These are phyloP conservation scores for Candida ficus DNA, from an alignment of 805 yeast genomes.

Conservation along the genomic window DNA sequence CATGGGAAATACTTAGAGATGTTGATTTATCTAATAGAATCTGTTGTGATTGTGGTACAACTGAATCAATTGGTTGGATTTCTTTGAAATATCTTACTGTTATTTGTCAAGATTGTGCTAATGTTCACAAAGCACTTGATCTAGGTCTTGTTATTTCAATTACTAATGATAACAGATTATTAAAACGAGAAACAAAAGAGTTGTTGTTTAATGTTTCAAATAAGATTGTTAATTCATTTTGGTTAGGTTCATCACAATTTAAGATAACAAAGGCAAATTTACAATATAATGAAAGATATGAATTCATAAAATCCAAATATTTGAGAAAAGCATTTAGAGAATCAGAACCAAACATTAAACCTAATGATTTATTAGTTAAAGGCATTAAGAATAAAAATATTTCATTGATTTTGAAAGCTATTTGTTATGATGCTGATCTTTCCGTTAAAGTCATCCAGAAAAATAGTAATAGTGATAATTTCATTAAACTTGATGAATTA, in stretches of 20 bases:
- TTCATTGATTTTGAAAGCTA: conserved; percentile 35
- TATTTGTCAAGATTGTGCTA: conserved; percentile 81
- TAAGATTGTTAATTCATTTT: conserved; percentile 47
- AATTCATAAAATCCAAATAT: conserved; percentile 67
- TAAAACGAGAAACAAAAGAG: conserved; percentile 53
- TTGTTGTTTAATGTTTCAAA: conserved; percentile 57
- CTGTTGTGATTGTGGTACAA: conserved; percentile 79
- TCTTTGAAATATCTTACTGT: conserved; percentile 68
- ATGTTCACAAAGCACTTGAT: conserved; percentile 82
- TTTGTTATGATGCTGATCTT: conserved; percentile 45
- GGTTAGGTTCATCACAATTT: conserved; percentile 40
- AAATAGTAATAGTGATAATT: conserved; percentile 14
- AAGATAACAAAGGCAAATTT: conserved; percentile 28
- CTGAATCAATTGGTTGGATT: conserved; percentile 76
- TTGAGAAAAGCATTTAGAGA: conserved; percentile 41
- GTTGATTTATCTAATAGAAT: conserved; percentile 48
- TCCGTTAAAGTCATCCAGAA: conserved; percentile 34
- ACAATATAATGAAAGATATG: conserved; percentile 42
- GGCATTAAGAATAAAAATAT: conserved; percentile 48
- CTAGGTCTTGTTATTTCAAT: conserved; percentile 74
- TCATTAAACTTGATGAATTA: conserved; percentile 15
- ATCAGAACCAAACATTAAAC: conserved; percentile 9
- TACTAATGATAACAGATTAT: conserved; percentile 54
- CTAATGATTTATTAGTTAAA: conserved; percentile 39
- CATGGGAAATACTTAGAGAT: conserved; percentile 21